Base-by-base conservation (phyloP, 129 eudicot species). In the Flaveria robusta region DNA sequence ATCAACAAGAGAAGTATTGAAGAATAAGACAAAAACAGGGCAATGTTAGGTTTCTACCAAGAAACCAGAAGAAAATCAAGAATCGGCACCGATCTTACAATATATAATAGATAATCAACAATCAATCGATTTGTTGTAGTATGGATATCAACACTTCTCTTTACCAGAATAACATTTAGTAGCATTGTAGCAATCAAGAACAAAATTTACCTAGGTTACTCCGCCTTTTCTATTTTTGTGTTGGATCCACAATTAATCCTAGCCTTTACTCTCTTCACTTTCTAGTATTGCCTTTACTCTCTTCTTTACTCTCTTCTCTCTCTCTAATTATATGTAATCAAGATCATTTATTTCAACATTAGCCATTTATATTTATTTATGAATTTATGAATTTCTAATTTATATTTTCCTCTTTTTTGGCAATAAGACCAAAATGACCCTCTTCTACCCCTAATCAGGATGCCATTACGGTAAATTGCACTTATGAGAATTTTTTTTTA, bases 341-440 rank as follows among this genome's bases (percentile, higher is more conserved):
- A 63, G 4, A 63, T 71, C 55, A 26, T 79, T 60, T 34, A 3
- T 76, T 67, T 49, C 80, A 19, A 66, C 39, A 14, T 46, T 22
- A 70, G 41, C 71, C 76, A 71, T 29, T 43, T 47, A 60, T 34
- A 27, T 14, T 29, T 56, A 27, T 15, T 45, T 16, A 59, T 27
- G 12, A 26, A 55, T 37, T 37, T 37, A 37, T 37, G 12, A 26
- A 19, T 79, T 29, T 5, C 56, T 2, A 37, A 46, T 62, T 29
- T 49, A 11, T 27, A 51, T 22, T 11, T 39, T 34, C 18, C 12
- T 45, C 34, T 24, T 37, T 16, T 51, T 42, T 26, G 31, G 39
- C 9, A 65, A 65, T 71, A 72, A 41, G 78, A 79, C 83, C 60
- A 72, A 79, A 72, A 79, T 79, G 74, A 11, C 83, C 74, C 74